phyloP scores from a whole-genome alignment of 768 basidiomycete genomes.

The Roridomyces roridus region DNA sequence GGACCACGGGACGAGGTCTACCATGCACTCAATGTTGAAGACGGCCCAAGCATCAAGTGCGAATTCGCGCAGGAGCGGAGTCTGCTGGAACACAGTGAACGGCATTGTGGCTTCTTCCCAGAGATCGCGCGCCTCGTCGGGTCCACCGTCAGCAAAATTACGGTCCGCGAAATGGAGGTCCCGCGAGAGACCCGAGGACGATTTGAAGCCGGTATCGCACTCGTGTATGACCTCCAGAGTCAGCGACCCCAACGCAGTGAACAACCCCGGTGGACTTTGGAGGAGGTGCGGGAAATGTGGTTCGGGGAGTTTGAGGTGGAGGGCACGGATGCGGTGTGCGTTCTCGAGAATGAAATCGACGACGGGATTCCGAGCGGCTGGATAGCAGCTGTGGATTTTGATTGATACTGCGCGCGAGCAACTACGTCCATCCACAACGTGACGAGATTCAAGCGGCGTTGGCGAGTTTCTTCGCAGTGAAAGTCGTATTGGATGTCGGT shows the following conservation, averaged over 20 bases:
- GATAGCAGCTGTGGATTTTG: constrained; percentile 1
- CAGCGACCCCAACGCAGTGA: background rate
- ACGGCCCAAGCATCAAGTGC: no score
- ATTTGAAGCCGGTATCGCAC: no score
- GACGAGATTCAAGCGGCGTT: background rate
- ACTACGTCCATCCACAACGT: background rate
- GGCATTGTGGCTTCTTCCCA: no score
- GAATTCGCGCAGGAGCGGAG: no score
- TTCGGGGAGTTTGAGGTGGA: background rate
- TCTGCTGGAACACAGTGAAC: no score
- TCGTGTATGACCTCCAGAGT: background rate
- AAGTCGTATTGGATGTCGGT: background rate
- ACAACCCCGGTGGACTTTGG: background rate
- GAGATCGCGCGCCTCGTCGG: no score
- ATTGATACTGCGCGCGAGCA: background rate
- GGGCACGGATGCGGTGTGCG: background rate
- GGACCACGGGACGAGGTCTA: no score
- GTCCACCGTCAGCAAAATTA: no score
- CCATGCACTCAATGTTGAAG: no score
- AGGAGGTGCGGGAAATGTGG: background rate
- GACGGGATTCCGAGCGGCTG: background rate
- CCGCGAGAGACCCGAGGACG: no score
- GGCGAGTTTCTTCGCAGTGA: background rate
- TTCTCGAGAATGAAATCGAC: background rate
- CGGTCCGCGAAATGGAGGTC: no score